Conservation (phyloP, 163 green algal genomes). For the Scenedesmus sp. region DNA sequence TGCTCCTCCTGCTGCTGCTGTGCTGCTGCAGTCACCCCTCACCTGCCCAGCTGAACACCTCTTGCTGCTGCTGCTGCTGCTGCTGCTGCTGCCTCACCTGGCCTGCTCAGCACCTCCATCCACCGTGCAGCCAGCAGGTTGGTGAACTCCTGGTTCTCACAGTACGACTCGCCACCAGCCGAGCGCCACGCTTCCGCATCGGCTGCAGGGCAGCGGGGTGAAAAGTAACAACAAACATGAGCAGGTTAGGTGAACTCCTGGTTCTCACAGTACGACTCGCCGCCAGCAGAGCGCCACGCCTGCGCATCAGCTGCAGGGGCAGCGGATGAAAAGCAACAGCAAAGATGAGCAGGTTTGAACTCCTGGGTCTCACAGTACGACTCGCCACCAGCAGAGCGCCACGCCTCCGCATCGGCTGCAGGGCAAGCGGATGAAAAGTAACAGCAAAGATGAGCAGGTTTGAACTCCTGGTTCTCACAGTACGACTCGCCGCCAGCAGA, state of each 20-base stretch:
- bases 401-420: neutral
- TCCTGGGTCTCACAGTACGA: too few relatives aligned
- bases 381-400: neutral
- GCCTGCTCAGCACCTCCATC: constrained; percentile 32
- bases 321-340: neutral
- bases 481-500: constrained; percentile 38
- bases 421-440: neutral
- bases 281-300: neutral
- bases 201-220: constrained; percentile 15
- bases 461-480: constrained; percentile 52
- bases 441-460: constrained; percentile 3
- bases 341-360: neutral
- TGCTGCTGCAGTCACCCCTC: neutral
- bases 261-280: constrained; percentile 42
- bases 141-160: constrained; percentile 43
- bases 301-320: neutral
- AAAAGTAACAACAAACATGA: too few relatives aligned
- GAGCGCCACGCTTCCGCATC: constrained; percentile 34
- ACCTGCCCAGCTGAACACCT: too few relatives aligned
- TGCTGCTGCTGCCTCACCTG: constrained; percentile 4
- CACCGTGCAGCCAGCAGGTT: neutral
- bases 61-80: neutral
- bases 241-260: neutral
- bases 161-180: constrained; percentile 41
- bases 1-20: neutral